Evolutionary conservation across 1,284 basidiomycete genomes (phyloP).

Genomic region (Apiotrichum laibachii): DNA sequence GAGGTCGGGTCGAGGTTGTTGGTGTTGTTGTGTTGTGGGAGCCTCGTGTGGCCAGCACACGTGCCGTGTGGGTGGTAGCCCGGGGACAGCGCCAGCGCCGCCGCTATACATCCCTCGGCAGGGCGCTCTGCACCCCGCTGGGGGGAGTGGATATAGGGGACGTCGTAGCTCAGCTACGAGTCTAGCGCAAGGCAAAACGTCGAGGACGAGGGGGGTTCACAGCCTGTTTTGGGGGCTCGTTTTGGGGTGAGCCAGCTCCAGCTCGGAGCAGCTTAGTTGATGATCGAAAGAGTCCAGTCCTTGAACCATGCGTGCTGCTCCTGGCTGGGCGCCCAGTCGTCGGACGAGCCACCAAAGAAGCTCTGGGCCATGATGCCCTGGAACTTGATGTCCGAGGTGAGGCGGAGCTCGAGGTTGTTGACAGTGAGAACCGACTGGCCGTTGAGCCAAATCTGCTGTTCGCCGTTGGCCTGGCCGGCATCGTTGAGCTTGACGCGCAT

Average conservation of each 20-base stretch:
- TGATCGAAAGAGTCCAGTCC: conserved; percentile 64
- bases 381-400: conserved; percentile 54
- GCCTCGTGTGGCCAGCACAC: no score
- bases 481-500: conserved; percentile 65
- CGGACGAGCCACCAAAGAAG: conserved; percentile 59
- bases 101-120: background rate
- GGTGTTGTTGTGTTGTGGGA: background rate
- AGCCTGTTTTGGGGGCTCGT: no score
- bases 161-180: background rate
- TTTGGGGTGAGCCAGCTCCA: no score
- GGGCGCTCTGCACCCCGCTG: conserved; percentile 4
- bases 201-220: no score
- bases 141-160: background rate
- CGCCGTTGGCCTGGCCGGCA: conserved; percentile 54
- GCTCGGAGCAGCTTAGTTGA: conserved; percentile 42
- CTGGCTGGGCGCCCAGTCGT: conserved; percentile 58
- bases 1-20: background rate
- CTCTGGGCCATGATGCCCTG: conserved; percentile 65
- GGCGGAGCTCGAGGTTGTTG: conserved; percentile 56
- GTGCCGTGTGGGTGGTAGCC: background rate
- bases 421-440: conserved; percentile 61
- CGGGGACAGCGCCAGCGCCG: conserved; percentile 6
- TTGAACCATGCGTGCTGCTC: conserved; percentile 62
- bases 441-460: conserved; percentile 59
- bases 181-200: background rate